These are phyloP conservation scores for Eucalyptus erythrocorys DNA, from an alignment of 345 rosid species.

Conservation along the genomic window DNA sequence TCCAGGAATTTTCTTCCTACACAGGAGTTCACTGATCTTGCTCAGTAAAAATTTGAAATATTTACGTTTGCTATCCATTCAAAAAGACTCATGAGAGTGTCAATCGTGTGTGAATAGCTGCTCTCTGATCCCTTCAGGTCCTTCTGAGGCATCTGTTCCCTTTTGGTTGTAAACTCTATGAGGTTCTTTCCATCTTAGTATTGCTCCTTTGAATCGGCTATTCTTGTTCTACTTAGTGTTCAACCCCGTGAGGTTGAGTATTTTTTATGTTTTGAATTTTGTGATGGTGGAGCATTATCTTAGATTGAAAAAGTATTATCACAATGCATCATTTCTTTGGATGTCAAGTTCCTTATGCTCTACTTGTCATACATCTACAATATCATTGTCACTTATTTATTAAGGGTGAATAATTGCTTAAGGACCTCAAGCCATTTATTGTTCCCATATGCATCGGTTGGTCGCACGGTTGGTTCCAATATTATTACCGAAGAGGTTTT, in stretches of 20 bases:
- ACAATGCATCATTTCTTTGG: not conserved
- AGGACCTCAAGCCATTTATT: not conserved
- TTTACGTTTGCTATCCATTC: not conserved
- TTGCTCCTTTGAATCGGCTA: not conserved
- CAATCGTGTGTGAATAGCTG: not conserved
- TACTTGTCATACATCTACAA: not conserved
- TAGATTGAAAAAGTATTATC: not conserved
- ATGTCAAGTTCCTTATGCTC: not conserved
- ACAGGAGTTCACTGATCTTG: not conserved
- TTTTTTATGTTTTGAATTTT: not conserved
- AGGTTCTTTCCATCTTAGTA: not conserved
- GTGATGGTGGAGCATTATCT: not conserved
- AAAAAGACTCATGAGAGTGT: not conserved
- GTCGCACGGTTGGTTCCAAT: constrained; percentile 54
- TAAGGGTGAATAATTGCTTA: not conserved
- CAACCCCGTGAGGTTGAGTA: not conserved
- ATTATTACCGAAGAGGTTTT: constrained; percentile 68
- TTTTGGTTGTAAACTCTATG: not conserved
- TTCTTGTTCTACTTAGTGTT: not conserved
- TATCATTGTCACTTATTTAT: not conserved
- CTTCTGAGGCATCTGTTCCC: not conserved
- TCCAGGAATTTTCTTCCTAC: not conserved
- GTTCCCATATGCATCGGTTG: constrained; percentile 31
- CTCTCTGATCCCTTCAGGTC: not conserved
- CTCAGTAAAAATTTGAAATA: not conserved